These are phyloP conservation scores for Mantamonas sphyraenae DNA, from an alignment of 78 protist species.

Conservation along the genomic window DNA sequence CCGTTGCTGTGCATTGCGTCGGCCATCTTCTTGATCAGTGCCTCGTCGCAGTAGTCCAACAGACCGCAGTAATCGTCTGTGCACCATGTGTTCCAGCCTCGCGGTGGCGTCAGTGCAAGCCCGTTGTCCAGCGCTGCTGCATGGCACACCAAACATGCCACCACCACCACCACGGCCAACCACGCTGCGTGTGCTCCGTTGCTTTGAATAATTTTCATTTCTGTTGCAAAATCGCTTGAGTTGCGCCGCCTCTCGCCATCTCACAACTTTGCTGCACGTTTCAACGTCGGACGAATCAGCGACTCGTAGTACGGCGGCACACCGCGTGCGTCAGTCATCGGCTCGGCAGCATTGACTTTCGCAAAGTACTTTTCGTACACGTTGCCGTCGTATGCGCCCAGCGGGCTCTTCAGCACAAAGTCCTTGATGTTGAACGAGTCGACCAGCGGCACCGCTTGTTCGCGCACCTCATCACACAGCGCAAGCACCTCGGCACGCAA, in stretches of 20 bases:
- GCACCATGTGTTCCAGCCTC: conserved; percentile 19
- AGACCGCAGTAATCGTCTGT: conserved; percentile 8
- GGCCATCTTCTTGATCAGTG: not conserved
- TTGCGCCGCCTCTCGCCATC: no score
- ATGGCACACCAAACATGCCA: no score
- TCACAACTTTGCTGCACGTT: no score
- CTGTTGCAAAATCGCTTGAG: no score
- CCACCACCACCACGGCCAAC: no score
- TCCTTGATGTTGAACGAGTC: not conserved
- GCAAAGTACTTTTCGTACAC: conserved; percentile 1
- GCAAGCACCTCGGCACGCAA: not conserved
- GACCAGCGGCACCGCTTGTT: not conserved
- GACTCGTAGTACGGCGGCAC: not conserved
- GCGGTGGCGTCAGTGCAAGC: no score
- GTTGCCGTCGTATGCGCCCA: not conserved
- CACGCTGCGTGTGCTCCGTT: no score
- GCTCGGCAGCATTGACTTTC: not conserved
- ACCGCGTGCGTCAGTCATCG: no score
- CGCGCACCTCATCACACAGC: not conserved
- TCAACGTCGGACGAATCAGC: not conserved
- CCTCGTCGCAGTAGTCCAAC: not conserved
- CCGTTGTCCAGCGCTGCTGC: not conserved
- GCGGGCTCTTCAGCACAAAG: not conserved
- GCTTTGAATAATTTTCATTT: no score
- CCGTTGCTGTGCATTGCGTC: not conserved